phyloP scores from a whole-genome alignment of 495 filamentous ascomycete species.

The Penicillium roqueforti region DNA sequence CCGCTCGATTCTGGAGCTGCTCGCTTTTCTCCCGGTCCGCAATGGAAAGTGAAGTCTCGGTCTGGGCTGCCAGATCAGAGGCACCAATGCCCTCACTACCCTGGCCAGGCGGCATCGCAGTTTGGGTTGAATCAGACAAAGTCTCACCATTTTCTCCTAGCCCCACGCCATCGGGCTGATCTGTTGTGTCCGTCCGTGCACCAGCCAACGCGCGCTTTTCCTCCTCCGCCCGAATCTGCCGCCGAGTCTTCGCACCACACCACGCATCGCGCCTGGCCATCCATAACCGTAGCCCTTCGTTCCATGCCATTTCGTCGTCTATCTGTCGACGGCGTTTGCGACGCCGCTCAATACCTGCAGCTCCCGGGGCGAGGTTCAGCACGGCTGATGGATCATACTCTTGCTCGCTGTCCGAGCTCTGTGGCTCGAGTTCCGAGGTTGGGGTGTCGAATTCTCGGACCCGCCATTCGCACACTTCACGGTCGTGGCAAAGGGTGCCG shows the following conservation, averaged over 20 bases:
- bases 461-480: constrained; percentile 40
- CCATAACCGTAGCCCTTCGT: constrained; percentile 74
- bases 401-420: constrained; percentile 24
- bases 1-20: constrained; percentile 10
- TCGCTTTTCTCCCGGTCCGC: constrained; percentile 22
- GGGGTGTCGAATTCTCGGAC: constrained; percentile 42
- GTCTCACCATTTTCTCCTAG: constrained; percentile 7
- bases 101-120: neutral
- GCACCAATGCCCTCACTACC: constrained; percentile 17
- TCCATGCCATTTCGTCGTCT: constrained; percentile 78
- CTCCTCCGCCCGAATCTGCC: constrained; percentile 25
- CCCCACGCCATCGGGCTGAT: constrained; percentile 1
- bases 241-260: constrained; percentile 63
- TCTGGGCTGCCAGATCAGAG: constrained; percentile 32
- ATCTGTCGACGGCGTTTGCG: constrained; percentile 54
- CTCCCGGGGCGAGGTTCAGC: constrained; percentile 6
- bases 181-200: neutral
- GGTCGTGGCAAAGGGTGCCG: constrained; percentile 24
- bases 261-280: constrained; percentile 73
- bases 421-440: constrained; percentile 41
- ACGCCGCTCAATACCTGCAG: constrained; percentile 45
- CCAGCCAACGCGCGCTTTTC: constrained; percentile 12
- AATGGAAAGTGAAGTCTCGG: constrained; percentile 24
- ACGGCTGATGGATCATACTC: constrained; percentile 9
- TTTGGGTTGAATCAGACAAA: constrained; percentile 10